Evolutionary conservation across 768 basidiomycete species (phyloP).

Genomic region (Leccinum longicurvipes): DNA sequence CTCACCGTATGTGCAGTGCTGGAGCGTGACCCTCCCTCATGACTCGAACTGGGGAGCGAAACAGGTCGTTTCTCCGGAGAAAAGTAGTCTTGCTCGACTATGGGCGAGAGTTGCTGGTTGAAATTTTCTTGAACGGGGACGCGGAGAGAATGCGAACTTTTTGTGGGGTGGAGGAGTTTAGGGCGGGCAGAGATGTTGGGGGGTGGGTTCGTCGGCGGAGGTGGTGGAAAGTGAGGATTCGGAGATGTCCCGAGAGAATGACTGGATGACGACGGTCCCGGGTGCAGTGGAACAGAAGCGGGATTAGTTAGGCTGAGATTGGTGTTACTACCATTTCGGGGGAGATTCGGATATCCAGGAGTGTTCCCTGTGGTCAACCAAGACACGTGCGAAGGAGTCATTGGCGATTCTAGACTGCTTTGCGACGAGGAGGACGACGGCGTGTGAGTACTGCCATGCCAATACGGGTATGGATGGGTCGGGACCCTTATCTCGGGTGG

Average conservation of each 20-base stretch:
- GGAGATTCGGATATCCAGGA: slow-evolving; percentile 6
- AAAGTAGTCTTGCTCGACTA: slow-evolving; percentile 61
- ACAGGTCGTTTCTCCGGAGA: slow-evolving; percentile 45
- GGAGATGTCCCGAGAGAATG: slow-evolving; percentile 24
- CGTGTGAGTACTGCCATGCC: slow-evolving; percentile 31
- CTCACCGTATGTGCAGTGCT: slow-evolving; percentile 31
- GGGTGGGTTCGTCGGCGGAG: slow-evolving; percentile 30
- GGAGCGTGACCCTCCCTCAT: slow-evolving; percentile 25
- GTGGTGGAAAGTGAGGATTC: slow-evolving; percentile 33
- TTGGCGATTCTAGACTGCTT: slow-evolving; percentile 30
- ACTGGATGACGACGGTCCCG: slow-evolving; percentile 8
- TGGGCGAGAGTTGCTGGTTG: slow-evolving; percentile 55
- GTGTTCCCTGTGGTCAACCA: slow-evolving; percentile 30
- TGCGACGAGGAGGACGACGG: slow-evolving; percentile 30
- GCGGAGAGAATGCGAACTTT: slow-evolving; percentile 44
- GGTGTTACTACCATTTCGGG: slow-evolving; percentile 5
- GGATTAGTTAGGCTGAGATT: slow-evolving; percentile 1
- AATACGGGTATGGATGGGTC: slow-evolving; percentile 33
- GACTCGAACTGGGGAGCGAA: slow-evolving; percentile 30
- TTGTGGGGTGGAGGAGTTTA: slow-evolving; percentile 30
- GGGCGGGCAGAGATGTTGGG: slow-evolving; percentile 28
- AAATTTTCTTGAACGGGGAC: slow-evolving; percentile 33
- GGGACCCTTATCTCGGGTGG: slow-evolving; percentile 33
- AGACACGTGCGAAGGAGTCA: slow-evolving; percentile 39
- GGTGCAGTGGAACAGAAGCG: neutral